A percentile compares a stretch with the other conserved stretches of the same genome.
These are phyloP conservation scores for Alternaria tenuissima DNA, from an alignment of 2,329 filamentous ascomycete species.

Conservation along the genomic window DNA sequence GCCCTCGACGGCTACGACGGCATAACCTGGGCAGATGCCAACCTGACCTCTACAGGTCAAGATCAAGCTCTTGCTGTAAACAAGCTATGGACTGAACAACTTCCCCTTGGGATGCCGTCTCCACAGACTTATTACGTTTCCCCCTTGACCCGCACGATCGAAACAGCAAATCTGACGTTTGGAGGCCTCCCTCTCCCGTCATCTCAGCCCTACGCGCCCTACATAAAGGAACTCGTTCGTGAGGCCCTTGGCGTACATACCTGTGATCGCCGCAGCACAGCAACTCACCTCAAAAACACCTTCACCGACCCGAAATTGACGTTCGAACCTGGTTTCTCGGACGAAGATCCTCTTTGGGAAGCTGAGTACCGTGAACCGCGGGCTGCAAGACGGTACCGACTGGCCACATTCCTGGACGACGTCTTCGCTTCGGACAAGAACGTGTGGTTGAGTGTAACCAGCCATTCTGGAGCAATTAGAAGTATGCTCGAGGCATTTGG, in stretches of 20 bases:
- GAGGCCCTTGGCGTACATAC: slow-evolving; percentile 74
- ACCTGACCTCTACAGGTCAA: slow-evolving; percentile 67
- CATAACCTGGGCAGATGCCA: slow-evolving; percentile 68
- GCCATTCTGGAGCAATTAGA: slow-evolving; percentile 66
- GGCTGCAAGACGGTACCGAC: slow-evolving; percentile 32
- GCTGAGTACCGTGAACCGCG: slow-evolving; percentile 46
- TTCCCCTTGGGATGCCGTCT: slow-evolving; percentile 63
- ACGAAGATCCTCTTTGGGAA: slow-evolving; percentile 64
- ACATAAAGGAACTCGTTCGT: slow-evolving; percentile 70
- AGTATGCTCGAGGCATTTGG: slow-evolving; percentile 64
- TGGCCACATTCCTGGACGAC: slow-evolving; percentile 57
- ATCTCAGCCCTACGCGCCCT: slow-evolving; percentile 62
- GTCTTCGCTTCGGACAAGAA: slow-evolving; percentile 59
- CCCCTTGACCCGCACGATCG: slow-evolving; percentile 69
- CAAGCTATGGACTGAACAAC: slow-evolving; percentile 64
- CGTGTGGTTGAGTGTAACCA: slow-evolving; percentile 62
- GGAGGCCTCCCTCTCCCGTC: slow-evolving; percentile 60
- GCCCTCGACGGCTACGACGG: slow-evolving; percentile 70
- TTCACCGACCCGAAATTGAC: slow-evolving; percentile 57
- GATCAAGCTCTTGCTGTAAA: slow-evolving; percentile 66
- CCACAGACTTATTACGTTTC: slow-evolving; percentile 72
- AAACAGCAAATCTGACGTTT: slow-evolving; percentile 71
- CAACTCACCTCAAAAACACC: slow-evolving; percentile 58
- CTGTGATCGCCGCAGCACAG: slow-evolving; percentile 68
- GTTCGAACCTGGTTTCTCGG: slow-evolving; percentile 68